Conservation (phyloP, 2,329 filamentous ascomycete species). For the Ophiostoma pallidulum region DNA sequence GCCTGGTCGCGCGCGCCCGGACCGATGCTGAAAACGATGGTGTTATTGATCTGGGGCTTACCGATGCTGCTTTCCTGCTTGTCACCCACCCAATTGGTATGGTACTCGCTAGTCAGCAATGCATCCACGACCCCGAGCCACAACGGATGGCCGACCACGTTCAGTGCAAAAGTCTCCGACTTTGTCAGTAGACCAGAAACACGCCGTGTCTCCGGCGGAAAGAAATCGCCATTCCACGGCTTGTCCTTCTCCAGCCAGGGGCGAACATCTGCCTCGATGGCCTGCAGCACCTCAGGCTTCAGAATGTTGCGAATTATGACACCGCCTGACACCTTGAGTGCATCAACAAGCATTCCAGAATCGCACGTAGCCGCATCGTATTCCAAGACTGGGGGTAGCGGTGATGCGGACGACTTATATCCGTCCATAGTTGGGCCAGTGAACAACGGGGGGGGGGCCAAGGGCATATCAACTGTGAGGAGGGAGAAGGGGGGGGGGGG, state of each 20-base stretch:
- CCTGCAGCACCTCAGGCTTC: background rate
- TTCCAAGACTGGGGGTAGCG: background rate
- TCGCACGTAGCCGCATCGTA: background rate
- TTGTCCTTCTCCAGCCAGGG: constrained; percentile 2
- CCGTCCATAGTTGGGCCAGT: background rate
- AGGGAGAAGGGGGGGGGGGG: no score
- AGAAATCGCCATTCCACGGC: constrained; percentile 11
- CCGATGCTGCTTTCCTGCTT: background rate
- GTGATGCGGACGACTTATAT: background rate
- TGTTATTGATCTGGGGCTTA: constrained; percentile 22
- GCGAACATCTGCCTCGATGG: constrained; percentile 7
- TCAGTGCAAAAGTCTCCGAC: background rate
- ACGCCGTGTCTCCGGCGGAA: constrained; percentile 9
- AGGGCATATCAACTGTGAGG: no score
- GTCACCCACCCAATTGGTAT: constrained; percentile 1
- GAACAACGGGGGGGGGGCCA: no score
- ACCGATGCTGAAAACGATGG: constrained; percentile 21
- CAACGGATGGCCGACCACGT: constrained; percentile 3
- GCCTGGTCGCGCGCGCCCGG: constrained; percentile 17
- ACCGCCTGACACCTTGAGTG: constrained; percentile 1
- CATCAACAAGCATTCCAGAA: background rate
- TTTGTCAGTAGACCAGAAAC: constrained; percentile 6
- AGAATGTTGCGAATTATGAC: constrained; percentile 2
- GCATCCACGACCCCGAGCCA: background rate
- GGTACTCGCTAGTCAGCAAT: constrained; percentile 2